These are phyloP conservation scores for Flammula alnicola DNA, from an alignment of 1,284 basidiomycete genomes.

Conservation along the genomic window DNA sequence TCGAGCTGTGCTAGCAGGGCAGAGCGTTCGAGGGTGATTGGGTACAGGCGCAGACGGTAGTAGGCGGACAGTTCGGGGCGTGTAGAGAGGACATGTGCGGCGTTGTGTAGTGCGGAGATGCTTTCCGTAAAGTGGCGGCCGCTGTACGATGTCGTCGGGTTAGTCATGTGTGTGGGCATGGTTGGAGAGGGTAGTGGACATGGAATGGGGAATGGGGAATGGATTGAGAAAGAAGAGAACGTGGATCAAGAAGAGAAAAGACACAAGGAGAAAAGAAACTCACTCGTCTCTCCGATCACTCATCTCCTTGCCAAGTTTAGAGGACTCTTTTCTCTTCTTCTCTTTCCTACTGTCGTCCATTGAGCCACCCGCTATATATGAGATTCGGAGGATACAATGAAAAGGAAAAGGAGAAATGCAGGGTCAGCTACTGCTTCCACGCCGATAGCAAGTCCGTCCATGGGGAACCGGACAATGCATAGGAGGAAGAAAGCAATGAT, in stretches of 20 bases:
- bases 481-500: not conserved
- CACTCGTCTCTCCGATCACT: constrained; percentile 75
- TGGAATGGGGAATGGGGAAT: too few relatives aligned
- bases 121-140: constrained; percentile 31
- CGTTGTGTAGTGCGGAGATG: constrained; percentile 47
- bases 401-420: constrained; percentile 5
- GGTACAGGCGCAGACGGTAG: constrained; percentile 72
- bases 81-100: constrained; percentile 62
- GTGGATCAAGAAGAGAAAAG: constrained; percentile 3
- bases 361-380: constrained; percentile 8
- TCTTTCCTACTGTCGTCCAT: constrained; percentile 51
- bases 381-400: constrained; percentile 6
- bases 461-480: constrained; percentile 6
- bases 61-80: constrained; percentile 65
- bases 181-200: too few relatives aligned
- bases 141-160: constrained; percentile 16
- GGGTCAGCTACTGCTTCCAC: constrained; percentile 7
- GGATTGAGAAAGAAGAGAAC: constrained; percentile 9
- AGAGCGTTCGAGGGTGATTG: constrained; percentile 73
- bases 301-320: constrained; percentile 73
- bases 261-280: constrained; percentile 33
- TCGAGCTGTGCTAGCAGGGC: constrained; percentile 67
- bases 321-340: constrained; percentile 67
- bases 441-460: too few relatives aligned
- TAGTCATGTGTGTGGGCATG: constrained; percentile 6